Conservation (phyloP, 1,284 basidiomycete species). For the Heimioporus retisporus region DNA sequence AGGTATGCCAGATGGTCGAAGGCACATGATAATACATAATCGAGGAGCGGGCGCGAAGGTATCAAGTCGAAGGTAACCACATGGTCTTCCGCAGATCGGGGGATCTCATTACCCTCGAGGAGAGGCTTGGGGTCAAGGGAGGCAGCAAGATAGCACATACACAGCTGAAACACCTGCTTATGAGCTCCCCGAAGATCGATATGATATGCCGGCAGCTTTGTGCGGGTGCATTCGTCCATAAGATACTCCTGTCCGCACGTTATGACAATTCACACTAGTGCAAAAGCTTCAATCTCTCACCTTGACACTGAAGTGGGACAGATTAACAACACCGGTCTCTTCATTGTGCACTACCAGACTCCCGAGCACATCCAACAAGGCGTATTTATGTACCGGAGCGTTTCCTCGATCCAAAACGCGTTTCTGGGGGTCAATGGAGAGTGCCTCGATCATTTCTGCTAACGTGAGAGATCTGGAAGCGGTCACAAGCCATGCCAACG, state of each 20-base stretch:
- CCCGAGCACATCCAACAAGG: constrained; percentile 19
- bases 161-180: constrained; percentile 6
- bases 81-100: not conserved
- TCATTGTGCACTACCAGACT: constrained; percentile 24
- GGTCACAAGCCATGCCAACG: constrained; percentile 16
- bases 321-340: constrained; percentile 11
- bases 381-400: constrained; percentile 6
- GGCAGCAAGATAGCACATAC: constrained; percentile 14
- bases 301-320: constrained; percentile 31
- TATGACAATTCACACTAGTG: not conserved
- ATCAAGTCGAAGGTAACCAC: not conserved
- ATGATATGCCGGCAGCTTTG: constrained; percentile 4
- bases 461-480: constrained; percentile 9
- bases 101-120: not conserved
- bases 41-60: constrained; percentile 6
- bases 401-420: constrained; percentile 1
- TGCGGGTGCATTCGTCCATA: not conserved
- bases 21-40: constrained; percentile 7
- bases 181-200: constrained; percentile 14
- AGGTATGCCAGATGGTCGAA: constrained; percentile 16
- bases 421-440: constrained; percentile 15
- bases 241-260: constrained; percentile 14
- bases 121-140: not conserved
- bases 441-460: constrained; percentile 15
- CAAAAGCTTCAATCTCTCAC: constrained; percentile 1